Conservation (phyloP, 2,329 filamentous ascomycete genomes). For the Nannizziopsis arthrosporioides region DNA sequence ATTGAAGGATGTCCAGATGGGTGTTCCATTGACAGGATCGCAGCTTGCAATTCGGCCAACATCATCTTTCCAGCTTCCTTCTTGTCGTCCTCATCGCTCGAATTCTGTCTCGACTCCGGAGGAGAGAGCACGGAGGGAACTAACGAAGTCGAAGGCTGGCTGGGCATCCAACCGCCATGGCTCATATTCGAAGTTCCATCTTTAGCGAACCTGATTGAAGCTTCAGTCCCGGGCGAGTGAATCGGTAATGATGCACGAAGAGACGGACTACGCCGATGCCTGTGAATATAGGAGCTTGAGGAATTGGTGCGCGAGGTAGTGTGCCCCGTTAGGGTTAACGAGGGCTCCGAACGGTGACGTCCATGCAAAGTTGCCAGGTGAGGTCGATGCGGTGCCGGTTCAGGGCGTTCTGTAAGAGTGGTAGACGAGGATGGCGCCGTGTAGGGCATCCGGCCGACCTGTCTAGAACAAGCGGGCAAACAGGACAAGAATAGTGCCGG, state of each 20-base stretch:
- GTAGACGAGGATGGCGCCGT: constrained; percentile 44
- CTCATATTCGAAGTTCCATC: constrained; percentile 16
- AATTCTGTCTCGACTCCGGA: constrained; percentile 69
- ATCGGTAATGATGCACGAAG: constrained; percentile 26
- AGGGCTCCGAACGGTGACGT: constrained; percentile 15
- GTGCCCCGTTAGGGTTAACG: constrained; percentile 15
- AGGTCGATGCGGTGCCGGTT: constrained; percentile 36
- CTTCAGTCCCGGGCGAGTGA: constrained; percentile 21
- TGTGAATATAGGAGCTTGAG: constrained; percentile 50
- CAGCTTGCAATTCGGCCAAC: constrained; percentile 61
- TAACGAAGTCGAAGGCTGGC: constrained; percentile 47
- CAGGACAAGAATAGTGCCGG: neutral
- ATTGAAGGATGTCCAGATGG: constrained; percentile 12
- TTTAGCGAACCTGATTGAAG: constrained; percentile 2
- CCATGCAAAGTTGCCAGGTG: constrained; percentile 10
- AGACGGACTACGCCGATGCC: constrained; percentile 49
- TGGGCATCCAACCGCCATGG: constrained; percentile 56
- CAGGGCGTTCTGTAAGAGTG: constrained; percentile 43
- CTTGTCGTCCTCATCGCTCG: constrained; percentile 70
- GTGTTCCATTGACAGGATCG: constrained; percentile 63
- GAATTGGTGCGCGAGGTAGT: constrained; percentile 44
- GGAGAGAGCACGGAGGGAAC: constrained; percentile 85
- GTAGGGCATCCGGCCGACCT: constrained; percentile 39
- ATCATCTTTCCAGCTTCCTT: constrained; percentile 33
- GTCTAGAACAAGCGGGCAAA: constrained; percentile 2